These are phyloP conservation scores for Priceomyces castillae DNA, from an alignment of 805 yeast genomes.

Conservation along the genomic window DNA sequence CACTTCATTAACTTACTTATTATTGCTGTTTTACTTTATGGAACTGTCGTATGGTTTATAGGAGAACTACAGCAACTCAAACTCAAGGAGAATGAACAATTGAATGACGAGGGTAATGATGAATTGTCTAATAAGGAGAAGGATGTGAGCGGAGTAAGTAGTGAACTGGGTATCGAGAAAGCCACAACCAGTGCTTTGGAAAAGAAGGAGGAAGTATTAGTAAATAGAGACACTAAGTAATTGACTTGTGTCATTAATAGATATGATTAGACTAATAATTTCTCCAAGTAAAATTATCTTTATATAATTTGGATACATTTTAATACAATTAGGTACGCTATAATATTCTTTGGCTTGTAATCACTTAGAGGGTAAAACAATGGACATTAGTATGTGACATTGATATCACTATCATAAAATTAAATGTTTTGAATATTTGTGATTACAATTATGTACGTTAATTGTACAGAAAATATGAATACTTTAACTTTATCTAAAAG, in stretches of 20 bases:
- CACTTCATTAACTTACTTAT: constrained; percentile 60
- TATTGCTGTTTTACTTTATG: constrained; percentile 69
- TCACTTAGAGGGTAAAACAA: too few relatives aligned
- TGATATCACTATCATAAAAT: too few relatives aligned
- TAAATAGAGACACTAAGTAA: background rate
- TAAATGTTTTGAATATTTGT: too few relatives aligned
- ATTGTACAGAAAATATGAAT: too few relatives aligned
- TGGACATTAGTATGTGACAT: too few relatives aligned
- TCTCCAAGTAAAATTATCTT: too few relatives aligned
- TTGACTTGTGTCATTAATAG: too few relatives aligned
- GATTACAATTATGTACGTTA: too few relatives aligned
- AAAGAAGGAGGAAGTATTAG: background rate
- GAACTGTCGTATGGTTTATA: constrained; percentile 83
- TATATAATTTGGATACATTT: too few relatives aligned
- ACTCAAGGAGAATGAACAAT: constrained; percentile 43
- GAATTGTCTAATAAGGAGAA: constrained; percentile 6
- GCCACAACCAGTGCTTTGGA: background rate
- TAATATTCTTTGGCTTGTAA: too few relatives aligned
- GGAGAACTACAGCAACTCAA: constrained; percentile 55
- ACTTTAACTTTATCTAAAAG: too few relatives aligned
- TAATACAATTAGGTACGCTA: too few relatives aligned
- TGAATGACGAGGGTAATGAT: constrained; percentile 24
- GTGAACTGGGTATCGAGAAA: background rate
- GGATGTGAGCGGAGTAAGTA: constrained; percentile 1
- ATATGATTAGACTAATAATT: background rate